phyloP scores from a whole-genome alignment of 2,329 filamentous ascomycete species.

The Rutstroemia sp. region DNA sequence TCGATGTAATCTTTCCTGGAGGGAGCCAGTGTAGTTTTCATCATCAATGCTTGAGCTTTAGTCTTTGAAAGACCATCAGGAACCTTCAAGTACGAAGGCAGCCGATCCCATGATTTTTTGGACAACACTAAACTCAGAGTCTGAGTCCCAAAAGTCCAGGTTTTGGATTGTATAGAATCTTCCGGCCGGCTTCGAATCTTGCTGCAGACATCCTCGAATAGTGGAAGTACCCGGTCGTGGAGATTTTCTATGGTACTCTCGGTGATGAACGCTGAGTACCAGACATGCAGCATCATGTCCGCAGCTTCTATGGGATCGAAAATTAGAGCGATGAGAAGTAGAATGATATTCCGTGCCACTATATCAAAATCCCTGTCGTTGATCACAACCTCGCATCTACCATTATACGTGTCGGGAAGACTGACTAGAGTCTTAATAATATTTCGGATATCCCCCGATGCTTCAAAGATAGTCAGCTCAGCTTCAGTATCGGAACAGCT shows the following conservation, averaged over 20 bases:
- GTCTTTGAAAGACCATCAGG: constrained; percentile 21
- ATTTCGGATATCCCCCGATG: constrained; percentile 38
- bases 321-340: constrained; percentile 1
- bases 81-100: constrained; percentile 25
- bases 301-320: background rate
- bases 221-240: background rate
- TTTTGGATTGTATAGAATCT: constrained; percentile 1
- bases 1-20: constrained; percentile 30
- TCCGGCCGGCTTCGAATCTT: background rate
- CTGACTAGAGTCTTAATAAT: constrained; percentile 28
- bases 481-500: background rate
- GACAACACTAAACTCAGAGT: background rate
- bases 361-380: constrained; percentile 14
- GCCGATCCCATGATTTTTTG: constrained; percentile 24
- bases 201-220: background rate
- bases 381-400: constrained; percentile 32
- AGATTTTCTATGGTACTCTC: background rate
- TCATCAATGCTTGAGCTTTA: constrained; percentile 23
- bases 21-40: constrained; percentile 25
- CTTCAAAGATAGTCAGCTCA: background rate
- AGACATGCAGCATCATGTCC: constrained; percentile 4
- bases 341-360: constrained; percentile 5
- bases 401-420: background rate
- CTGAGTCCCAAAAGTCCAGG: constrained; percentile 3
- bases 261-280: constrained; percentile 5